Evolutionary conservation across 2,329 filamentous ascomycete species (phyloP), one percentile per base, ranked within the genome.

Genomic region (Aspergillus viridinutans): DNA sequence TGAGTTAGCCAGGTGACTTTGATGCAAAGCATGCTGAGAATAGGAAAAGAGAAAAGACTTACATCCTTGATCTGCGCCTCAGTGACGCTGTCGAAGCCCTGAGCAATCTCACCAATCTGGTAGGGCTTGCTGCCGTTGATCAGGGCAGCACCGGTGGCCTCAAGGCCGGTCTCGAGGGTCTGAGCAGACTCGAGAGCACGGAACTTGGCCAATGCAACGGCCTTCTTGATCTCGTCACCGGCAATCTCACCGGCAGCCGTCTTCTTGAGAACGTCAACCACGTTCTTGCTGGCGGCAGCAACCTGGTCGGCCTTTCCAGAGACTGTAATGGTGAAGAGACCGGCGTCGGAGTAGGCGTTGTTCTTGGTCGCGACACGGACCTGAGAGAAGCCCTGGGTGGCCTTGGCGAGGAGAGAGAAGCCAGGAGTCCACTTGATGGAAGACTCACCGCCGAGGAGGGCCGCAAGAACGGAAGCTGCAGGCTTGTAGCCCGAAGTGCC

Each of bases 401-500:
- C 88, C 82, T 96, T 92, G 72, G 89, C 84, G 59, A 99, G 85
- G 60, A 97, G 83, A 58, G 90, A 93, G 83, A 96, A 97, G 68
- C 94, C 94, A 61, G 90, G 80, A 53, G 90, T 88, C 93, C 93
- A 99, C 83, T 97, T 99, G 82, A 97, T 92, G 76, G 81, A 89
- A 54, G 92, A 89, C 77, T 95, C 80, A 60, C 93, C 94, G 71
- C 94, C 94, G 53, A 99, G 89, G 21, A 99, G 87, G 62, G 92
- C 86, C 57, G 90, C 86, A 56, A 99, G 87, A 61, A 99, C 92
- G 61, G 89, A 85, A 62, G 91, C 85, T 78, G 97, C 92, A 55
- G 94, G 90, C 82, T 96, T 96, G 82, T 90, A 91, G 69, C 85
- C 86, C 62, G 82, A 81, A 67, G 81, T 74, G 42, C 85, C 87